phyloP scores from a whole-genome alignment of 352 stramenopile species.

The Phytophthora foliorum region DNA sequence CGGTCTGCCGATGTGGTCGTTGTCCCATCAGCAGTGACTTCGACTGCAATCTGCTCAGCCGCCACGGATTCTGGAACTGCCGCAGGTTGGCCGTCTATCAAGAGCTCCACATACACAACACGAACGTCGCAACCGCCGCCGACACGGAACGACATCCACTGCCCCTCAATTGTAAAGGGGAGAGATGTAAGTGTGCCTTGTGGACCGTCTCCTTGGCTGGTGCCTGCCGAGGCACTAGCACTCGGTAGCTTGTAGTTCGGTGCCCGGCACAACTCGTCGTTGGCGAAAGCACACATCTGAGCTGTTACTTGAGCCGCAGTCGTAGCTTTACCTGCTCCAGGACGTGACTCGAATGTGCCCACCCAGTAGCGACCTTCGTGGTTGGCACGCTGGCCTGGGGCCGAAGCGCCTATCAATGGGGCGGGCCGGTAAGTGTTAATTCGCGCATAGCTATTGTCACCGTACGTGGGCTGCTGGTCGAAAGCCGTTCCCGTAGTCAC shows the following conservation, averaged over 20 bases:
- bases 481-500: constrained; percentile 94
- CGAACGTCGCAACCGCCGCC: constrained; percentile 95
- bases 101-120: constrained; percentile 94
- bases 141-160: constrained; percentile 94
- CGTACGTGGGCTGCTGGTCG: constrained; percentile 94
- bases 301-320: constrained; percentile 37
- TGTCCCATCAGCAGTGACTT: constrained; percentile 24
- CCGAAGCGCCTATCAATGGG: constrained; percentile 33
- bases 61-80: constrained; percentile 43
- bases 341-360: constrained; percentile 94
- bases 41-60: constrained; percentile 42
- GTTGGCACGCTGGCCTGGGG: constrained; percentile 50
- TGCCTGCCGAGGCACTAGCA: constrained; percentile 63
- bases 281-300: constrained; percentile 77
- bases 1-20: constrained; percentile 5
- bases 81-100: constrained; percentile 89
- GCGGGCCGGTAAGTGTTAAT: constrained; percentile 69
- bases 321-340: constrained; percentile 71
- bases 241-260: constrained; percentile 86
- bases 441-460: constrained; percentile 93
- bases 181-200: constrained; percentile 95
- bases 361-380: constrained; percentile 95
- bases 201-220: constrained; percentile 91
- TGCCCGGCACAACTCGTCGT: constrained; percentile 65
- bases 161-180: constrained; percentile 92